Conservation (phyloP, 345 rosid genomes). For the Raphanus raphanistrum region DNA sequence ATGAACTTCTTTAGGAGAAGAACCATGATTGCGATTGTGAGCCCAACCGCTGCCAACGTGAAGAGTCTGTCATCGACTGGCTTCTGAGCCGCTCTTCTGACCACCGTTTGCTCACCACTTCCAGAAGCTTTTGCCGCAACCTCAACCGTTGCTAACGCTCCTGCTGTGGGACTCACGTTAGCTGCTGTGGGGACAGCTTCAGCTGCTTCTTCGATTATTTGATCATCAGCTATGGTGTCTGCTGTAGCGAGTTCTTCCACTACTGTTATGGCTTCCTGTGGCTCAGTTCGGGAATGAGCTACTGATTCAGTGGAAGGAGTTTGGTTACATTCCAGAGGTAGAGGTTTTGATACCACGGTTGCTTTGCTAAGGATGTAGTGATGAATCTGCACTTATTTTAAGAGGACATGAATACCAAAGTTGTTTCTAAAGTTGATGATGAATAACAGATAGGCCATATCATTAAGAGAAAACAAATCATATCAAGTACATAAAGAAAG, state of each 20-base stretch:
- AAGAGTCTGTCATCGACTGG: conserved; percentile 79
- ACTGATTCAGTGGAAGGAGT: conserved; percentile 25
- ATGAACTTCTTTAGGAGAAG: conserved; percentile 86
- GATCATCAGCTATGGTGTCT: conserved; percentile 44
- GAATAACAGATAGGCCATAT: not conserved
- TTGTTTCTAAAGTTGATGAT: not conserved
- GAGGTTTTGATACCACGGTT: conserved; percentile 55
- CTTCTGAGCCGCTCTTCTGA: conserved; percentile 47
- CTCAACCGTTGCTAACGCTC: conserved; percentile 31
- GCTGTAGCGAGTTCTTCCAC: conserved; percentile 30
- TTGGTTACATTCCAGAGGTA: conserved; percentile 26
- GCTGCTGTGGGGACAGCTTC: conserved; percentile 31
- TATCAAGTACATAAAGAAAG: not conserved
- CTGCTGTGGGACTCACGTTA: conserved; percentile 35
- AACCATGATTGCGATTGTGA: conserved; percentile 76
- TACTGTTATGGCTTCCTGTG: conserved; percentile 24
- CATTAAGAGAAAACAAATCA: not conserved
- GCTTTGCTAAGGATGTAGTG: conserved; percentile 85
- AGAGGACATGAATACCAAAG: not conserved
- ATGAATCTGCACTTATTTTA: conserved; percentile 61
- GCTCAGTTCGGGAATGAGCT: conserved; percentile 31
- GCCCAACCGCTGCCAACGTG: conserved; percentile 87
- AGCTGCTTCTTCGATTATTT: conserved; percentile 48
- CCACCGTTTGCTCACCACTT: conserved; percentile 40
- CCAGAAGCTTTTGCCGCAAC: conserved; percentile 42